Conservation (phyloP, 352 stramenopile genomes). For the Stramenopiles sp. region DNA sequence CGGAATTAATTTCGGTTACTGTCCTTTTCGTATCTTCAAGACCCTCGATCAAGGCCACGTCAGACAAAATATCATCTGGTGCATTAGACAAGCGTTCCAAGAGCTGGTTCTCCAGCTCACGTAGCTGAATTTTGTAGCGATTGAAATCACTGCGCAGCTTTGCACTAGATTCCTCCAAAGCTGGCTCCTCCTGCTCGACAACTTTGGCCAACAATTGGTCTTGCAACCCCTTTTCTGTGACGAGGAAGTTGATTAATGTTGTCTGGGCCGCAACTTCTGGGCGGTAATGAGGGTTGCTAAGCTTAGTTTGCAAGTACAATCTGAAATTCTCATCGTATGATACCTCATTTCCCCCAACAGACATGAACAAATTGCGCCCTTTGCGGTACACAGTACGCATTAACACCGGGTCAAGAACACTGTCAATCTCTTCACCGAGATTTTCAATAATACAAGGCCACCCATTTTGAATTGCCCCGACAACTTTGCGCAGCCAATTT, state of each 20-base stretch:
- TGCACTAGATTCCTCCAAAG: conserved; percentile 61
- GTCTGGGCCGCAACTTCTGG: conserved; percentile 71
- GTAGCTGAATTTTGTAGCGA: conserved; percentile 67
- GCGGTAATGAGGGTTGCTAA: conserved; percentile 70
- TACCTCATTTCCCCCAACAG: conserved; percentile 60
- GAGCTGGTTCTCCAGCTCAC: conserved; percentile 61
- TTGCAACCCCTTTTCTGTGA: conserved; percentile 63
- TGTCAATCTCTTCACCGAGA: conserved; percentile 53
- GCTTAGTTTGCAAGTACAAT: conserved; percentile 66
- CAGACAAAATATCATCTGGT: conserved; percentile 63
- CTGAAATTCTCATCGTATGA: conserved; percentile 62
- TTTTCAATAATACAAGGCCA: conserved; percentile 71
- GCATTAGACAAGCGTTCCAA: conserved; percentile 67
- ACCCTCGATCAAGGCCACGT: conserved; percentile 69
- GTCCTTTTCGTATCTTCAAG: conserved; percentile 69
- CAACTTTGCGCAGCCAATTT: conserved; percentile 45
- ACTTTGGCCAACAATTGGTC: conserved; percentile 64
- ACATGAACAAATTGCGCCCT: conserved; percentile 57
- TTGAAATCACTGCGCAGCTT: conserved; percentile 60
- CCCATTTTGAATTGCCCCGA: conserved; percentile 42
- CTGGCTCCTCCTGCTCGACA: conserved; percentile 62
- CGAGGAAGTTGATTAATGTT: conserved; percentile 78
- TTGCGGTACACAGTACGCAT: conserved; percentile 63
- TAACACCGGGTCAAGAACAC: conserved; percentile 57
- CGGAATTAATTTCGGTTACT: conserved; percentile 52